Evolutionary conservation across 495 filamentous ascomycete genomes (phyloP), one percentile per base, ranked within the genome.

Genomic region (Tuber magnatum): DNA sequence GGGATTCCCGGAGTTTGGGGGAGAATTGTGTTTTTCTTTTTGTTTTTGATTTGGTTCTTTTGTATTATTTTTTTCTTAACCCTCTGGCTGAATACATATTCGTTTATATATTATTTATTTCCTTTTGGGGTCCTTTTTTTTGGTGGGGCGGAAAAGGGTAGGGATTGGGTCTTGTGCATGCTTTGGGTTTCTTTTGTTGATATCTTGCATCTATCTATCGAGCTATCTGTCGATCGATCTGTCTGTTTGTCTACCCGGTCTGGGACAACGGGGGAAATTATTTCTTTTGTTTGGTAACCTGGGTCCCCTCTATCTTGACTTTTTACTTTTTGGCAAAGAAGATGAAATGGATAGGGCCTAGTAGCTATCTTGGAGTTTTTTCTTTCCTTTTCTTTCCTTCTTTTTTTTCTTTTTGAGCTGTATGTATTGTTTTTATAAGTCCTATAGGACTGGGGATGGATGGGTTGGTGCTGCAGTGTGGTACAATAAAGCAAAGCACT

Each of bases 11-110:
- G 72, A 51, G 42, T 71, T 76, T 71, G 48, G 68, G 46, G 48
- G 51, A 68, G 71, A 71, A 74, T 68, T 78, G 72, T 75, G 77
- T 46, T 74, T 51, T 68, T 42, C 73, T 41, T 16, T 77, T 5
- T 46, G 38, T 2, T 44, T 77, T 72, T 72, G 43, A 71, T 71
- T 71, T 75, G 48, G 46, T 56, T 68, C 14, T 79, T 70, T 43
- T 74, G 68, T 35, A 70, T 61, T 70, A 65, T 65, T 32, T 65
- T 65, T 65, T 14, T n/a, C n/a, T 32, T 35, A 35, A 35, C 28
- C 56, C 56, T 65, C 56, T 20, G 1, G 32, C 28, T 35, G 28
- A 35, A 5, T 32, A 3, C 12, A 14, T 35, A 35, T 65, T 65
- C 56, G 16, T 28, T 65, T 35, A 8, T 35, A 16, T 65, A 65